Base-by-base conservation (phyloP, 345 rosid genomes). In the Eucalyptus microcorys region DNA sequence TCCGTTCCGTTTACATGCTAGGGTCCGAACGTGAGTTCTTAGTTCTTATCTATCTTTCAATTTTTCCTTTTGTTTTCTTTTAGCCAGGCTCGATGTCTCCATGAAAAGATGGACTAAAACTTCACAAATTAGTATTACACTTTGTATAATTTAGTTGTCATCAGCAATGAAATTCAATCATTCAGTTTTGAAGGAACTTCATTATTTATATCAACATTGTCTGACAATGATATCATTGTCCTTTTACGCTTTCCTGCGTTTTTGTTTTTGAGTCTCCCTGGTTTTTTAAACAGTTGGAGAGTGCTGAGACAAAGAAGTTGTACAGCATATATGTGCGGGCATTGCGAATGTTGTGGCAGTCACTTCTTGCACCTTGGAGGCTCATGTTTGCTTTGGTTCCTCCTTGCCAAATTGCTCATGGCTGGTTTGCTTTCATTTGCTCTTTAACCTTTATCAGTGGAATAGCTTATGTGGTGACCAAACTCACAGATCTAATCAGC, bases 391-490 rank as follows among this genome's bases (percentile, higher is more conserved):
- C 99, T 87, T 93, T 96, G 90, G 97, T 97, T 89, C 99, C 99
- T 87, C 99, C 99, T 80, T 93, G 92, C 93, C 96, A 93, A 79
- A 93, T 97, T 88, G 96, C 96, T 90, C 96, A 96, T 80, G 99
- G 99, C 87, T 97, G 99, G 99, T 86, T 96, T 80, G 96, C 99
- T 86, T 96, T 97, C 91, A 94, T 95, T 90, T 96, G 93, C 94
- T 96, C 98, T 76, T 96, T 97, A 45, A 47, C 93, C 88, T 97
- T 96, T 93, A 96, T 96, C 93, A 95, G 97, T 71, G 96, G 96
- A 66, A 94, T 96, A 47, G 97, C 99, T 86, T 96, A 95, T 76
- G 88, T 95, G 52, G 96, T 97, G 42, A 97, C 99, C 83, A 86
- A 92, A 91, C 89, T 97, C 85, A 94, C 98, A 5, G 99, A 96